Evolutionary conservation across 768 basidiomycete genomes (phyloP).

Genomic region (Boletus rubroflammeus): DNA sequence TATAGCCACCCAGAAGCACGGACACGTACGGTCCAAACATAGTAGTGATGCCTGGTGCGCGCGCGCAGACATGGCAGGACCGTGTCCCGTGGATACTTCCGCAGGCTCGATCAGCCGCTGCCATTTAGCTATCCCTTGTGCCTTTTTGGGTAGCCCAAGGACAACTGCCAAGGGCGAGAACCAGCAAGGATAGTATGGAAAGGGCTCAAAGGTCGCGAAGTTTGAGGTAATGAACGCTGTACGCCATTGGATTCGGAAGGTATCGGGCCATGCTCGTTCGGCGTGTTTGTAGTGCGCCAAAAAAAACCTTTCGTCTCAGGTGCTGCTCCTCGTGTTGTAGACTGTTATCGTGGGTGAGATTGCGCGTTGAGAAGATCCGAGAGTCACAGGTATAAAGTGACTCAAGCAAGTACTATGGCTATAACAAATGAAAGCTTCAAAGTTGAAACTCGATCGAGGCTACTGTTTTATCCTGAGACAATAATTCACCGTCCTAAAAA

Average conservation of each 20-base stretch:
- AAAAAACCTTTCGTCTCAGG: background rate
- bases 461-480: too few species aligned
- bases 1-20: constrained; percentile 24
- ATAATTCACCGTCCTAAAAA: too few species aligned
- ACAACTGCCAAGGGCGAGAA: constrained; percentile 10
- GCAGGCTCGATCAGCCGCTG: background rate
- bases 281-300: constrained; percentile 10
- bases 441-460: too few species aligned
- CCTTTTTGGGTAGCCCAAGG: background rate
- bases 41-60: constrained; percentile 18
- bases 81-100: constrained; percentile 5
- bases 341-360: background rate
- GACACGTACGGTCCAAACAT: constrained; percentile 19
- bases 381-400: background rate
- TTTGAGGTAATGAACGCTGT: constrained; percentile 24
- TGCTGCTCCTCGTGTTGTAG: background rate
- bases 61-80: constrained; percentile 21
- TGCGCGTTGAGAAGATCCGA: background rate
- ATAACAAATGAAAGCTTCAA: background rate
- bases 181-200: background rate
- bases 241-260: constrained; percentile 9
- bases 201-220: background rate
- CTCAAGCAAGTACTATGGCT: background rate
- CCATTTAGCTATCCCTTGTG: background rate
- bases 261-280: constrained; percentile 12